Evolutionary conservation across 139 green algal genomes (phyloP).

Genomic region (Zygnema cylindricum): DNA sequence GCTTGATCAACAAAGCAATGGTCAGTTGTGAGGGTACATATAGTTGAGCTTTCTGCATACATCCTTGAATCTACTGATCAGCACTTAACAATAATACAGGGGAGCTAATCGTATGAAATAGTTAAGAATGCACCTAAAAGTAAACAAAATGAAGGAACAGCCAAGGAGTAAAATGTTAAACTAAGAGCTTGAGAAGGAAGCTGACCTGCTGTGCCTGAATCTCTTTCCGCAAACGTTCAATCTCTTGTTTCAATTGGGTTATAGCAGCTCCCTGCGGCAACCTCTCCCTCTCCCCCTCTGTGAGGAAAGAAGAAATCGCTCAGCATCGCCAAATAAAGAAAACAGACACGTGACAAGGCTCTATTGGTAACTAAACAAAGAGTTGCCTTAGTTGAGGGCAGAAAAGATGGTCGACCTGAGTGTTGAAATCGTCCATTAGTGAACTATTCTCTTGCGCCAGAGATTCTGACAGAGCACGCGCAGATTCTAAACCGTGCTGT

Average conservation of each 20-base stretch:
- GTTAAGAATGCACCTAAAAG: too few species aligned
- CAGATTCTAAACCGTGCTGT: constrained; percentile 35
- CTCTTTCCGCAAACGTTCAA: constrained; percentile 22
- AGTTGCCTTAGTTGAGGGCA: background rate
- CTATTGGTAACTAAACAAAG: background rate
- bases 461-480: constrained; percentile 23
- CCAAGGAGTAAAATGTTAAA: background rate
- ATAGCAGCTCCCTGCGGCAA: constrained; percentile 35
- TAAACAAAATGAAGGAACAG: background rate
- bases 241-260: constrained; percentile 46
- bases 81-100: too few species aligned
- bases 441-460: constrained; percentile 50
- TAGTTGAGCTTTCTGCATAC: too few species aligned
- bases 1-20: too few species aligned
- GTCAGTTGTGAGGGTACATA: too few species aligned
- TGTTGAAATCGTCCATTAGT: constrained; percentile 58
- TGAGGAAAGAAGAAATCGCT: background rate
- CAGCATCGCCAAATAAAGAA: background rate
- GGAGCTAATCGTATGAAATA: too few species aligned
- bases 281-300: background rate
- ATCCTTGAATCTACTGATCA: too few species aligned
- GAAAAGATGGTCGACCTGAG: constrained; percentile 27
- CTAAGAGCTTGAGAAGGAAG: background rate
- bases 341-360: background rate
- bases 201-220: constrained; percentile 47